Percentiles rank a stretch among this genome's conserved stretches.
These are phyloP conservation scores for Rhizophagus sp. DNA, from an alignment of 192 early-diverging fungal species.

Conservation along the genomic window DNA sequence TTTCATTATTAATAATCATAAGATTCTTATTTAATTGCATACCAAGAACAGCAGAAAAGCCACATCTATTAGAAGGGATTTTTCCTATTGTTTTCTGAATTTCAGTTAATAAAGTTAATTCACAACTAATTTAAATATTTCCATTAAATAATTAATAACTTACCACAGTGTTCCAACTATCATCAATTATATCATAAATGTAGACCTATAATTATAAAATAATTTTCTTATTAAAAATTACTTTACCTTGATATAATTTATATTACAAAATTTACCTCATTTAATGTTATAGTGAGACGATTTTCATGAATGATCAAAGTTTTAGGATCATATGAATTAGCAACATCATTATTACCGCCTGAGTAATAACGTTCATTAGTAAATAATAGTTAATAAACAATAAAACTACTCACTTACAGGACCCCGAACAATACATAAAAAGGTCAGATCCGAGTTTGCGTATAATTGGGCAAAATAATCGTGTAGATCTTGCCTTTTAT, in stretches of 20 bases:
- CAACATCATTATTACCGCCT: no score
- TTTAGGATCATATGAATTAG: no score
- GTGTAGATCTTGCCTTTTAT: no score
- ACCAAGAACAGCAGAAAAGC: neutral
- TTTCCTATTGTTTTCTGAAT: neutral
- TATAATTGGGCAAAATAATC: no score
- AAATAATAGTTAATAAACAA: no score
- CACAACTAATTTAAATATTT: neutral
- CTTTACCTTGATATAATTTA: no score
- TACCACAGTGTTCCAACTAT: neutral
- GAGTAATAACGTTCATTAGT: no score
- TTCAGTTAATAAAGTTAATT: neutral
- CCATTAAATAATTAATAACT: neutral
- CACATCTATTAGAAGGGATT: neutral
- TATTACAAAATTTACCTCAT: neutral
- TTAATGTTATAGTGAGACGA: neutral
- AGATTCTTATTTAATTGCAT: neutral
- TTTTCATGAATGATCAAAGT: neutral
- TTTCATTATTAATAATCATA: neutral
- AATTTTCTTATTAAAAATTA: neutral
- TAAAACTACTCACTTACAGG: no score
- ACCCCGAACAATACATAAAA: no score
- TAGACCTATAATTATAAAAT: neutral
- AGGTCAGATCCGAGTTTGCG: no score
- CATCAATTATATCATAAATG: neutral